A percentile compares a stretch with the other conserved stretches of the same genome.
Evolutionary conservation across 192 early-diverging fungal species (phyloP).

Genomic region (Backusella morwellensis): DNA sequence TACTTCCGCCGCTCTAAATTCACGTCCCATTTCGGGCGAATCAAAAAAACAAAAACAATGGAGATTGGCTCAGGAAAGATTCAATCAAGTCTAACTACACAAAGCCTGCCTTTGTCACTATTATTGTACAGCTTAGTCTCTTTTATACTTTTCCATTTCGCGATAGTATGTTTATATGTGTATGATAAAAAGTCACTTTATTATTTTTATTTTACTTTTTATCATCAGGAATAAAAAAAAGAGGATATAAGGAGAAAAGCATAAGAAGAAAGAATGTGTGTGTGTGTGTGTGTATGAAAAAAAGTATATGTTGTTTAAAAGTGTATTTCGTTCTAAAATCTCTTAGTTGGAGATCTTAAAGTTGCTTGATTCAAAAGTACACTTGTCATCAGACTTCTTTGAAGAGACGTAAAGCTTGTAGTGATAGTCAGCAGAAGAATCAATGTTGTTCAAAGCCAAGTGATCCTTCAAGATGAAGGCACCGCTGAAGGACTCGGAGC

Average conservation of each 20-base stretch:
- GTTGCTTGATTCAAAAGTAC: slow-evolving; percentile 22
- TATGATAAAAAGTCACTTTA: too few relatives aligned
- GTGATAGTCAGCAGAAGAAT: slow-evolving; percentile 15
- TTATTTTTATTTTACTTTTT: too few relatives aligned
- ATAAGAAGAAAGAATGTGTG: not conserved
- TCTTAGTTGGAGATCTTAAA: slow-evolving; percentile 22
- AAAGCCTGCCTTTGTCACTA: too few relatives aligned
- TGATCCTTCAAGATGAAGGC: slow-evolving; percentile 33
- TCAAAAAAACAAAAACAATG: slow-evolving; percentile 6
- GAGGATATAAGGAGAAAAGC: not conserved
- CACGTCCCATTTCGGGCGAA: not conserved
- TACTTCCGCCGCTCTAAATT: not conserved
- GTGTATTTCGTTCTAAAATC: not conserved
- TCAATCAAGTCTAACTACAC: not conserved
- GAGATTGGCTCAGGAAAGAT: slow-evolving; percentile 17
- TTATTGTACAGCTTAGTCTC: not conserved
- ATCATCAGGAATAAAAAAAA: not conserved
- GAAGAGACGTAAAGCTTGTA: slow-evolving; percentile 23
- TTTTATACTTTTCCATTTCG: not conserved
- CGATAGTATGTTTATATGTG: too few relatives aligned
- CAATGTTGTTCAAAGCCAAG: slow-evolving; percentile 11
- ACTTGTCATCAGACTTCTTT: slow-evolving; percentile 16
- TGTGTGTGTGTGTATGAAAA: too few relatives aligned
- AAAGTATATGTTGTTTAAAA: too few relatives aligned
- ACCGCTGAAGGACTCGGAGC: slow-evolving; percentile 20